These are phyloP conservation scores for Aspergillus sp. DNA, from an alignment of 2,329 filamentous ascomycete species.

Conservation along the genomic window DNA sequence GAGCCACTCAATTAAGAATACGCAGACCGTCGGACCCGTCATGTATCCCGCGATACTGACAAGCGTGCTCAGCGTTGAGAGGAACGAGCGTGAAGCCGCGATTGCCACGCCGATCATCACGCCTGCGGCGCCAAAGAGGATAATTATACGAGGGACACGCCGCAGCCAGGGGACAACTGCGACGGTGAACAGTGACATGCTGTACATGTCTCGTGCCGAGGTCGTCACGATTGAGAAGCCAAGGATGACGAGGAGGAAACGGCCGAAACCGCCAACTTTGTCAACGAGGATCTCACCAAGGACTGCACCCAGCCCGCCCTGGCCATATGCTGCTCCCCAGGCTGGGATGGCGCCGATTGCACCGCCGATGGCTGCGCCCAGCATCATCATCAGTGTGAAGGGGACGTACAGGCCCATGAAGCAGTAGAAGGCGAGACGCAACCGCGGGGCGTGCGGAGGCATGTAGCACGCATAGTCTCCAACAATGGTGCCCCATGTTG, in stretches of 20 bases:
- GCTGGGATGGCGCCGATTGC: not conserved
- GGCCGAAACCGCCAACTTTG: not conserved
- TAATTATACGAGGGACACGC: not conserved
- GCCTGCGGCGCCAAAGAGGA: not conserved
- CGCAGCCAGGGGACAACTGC: not conserved
- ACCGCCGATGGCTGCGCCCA: not conserved
- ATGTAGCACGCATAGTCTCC: slow-evolving; percentile 8
- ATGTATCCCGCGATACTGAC: slow-evolving; percentile 4
- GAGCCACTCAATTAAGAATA: slow-evolving; percentile 1
- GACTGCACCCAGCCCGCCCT: not conserved
- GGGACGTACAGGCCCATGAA: slow-evolving; percentile 3
- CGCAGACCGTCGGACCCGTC: slow-evolving; percentile 4
- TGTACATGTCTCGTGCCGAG: slow-evolving; percentile 5
- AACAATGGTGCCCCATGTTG: slow-evolving; percentile 7
- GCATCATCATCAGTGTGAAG: slow-evolving; percentile 1
- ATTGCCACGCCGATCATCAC: slow-evolving; percentile 4
- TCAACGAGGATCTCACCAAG: not conserved
- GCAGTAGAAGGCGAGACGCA: slow-evolving; percentile 1
- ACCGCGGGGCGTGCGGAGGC: slow-evolving; percentile 1
- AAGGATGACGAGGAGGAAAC: not conserved
- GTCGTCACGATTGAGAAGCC: not conserved
- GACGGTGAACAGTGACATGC: slow-evolving; percentile 5
- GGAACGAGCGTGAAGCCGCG: slow-evolving; percentile 1
- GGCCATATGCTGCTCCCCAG: not conserved
- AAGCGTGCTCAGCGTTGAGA: slow-evolving; percentile 1